These are phyloP conservation scores for Saccharomycopsis schoenii DNA, from an alignment of 805 yeast genomes.

Conservation along the genomic window DNA sequence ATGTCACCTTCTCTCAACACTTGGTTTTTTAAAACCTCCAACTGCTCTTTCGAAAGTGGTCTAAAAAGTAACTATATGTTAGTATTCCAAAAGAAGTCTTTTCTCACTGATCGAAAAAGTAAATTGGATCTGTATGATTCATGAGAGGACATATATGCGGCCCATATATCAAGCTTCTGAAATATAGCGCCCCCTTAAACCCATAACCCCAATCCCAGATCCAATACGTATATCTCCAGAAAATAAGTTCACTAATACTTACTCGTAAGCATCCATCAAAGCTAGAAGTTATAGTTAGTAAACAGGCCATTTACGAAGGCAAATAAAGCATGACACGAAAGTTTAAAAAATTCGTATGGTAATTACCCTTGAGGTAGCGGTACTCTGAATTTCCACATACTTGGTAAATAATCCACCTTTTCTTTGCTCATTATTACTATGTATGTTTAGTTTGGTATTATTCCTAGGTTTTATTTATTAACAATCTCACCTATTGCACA, in stretches of 20 bases:
- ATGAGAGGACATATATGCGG: no score
- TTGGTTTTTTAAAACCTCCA: constrained; percentile 66
- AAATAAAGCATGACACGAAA: background rate
- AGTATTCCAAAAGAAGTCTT: no score
- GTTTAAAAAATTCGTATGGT: background rate
- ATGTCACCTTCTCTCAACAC: constrained; percentile 72
- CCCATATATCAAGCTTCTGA: no score
- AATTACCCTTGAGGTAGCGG: no score
- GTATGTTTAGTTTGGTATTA: background rate
- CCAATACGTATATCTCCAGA: background rate
- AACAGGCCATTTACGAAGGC: background rate
- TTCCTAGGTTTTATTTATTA: background rate
- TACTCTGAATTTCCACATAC: constrained; percentile 5
- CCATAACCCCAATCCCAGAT: no score
- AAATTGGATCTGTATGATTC: no score
- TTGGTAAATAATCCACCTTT: constrained; percentile 14
- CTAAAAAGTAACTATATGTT: constrained; percentile 16
- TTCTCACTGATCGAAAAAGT: no score
- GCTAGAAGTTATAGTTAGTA: constrained; percentile 7
- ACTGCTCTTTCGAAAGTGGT: constrained; percentile 64
- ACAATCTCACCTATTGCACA: no score
- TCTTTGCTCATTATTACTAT: background rate
- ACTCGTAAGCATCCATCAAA: constrained; percentile 15
- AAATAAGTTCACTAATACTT: background rate
- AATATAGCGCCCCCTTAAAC: no score